A percentile compares a stretch with the other conserved stretches of the same genome.
phyloP scores from a whole-genome alignment of 148 eudicot species.

The Vaccinium myrtillus region DNA sequence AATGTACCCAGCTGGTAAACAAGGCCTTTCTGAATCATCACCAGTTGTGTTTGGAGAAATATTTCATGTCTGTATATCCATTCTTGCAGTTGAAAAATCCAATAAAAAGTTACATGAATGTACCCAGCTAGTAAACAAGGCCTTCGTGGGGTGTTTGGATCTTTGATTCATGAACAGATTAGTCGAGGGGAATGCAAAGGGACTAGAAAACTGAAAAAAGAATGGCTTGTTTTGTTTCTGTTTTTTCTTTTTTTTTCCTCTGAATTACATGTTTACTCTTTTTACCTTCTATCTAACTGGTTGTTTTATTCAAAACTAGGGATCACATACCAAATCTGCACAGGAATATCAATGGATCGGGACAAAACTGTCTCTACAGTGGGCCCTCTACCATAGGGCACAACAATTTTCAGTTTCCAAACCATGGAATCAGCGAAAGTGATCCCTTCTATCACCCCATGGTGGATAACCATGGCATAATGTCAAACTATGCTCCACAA shows the following conservation, averaged over 20 bases:
- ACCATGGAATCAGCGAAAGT: not conserved
- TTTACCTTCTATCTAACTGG: not conserved
- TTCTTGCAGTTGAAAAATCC: too few species aligned
- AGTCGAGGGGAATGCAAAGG: not conserved
- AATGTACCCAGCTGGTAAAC: not conserved
- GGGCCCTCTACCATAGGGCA: not conserved
- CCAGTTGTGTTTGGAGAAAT: not conserved
- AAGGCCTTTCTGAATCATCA: not conserved
- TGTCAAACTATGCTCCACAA: not conserved
- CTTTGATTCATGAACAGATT: not conserved
- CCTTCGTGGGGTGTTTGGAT: not conserved
- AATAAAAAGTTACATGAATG: not conserved
- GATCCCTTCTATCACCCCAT: not conserved
- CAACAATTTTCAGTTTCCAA: not conserved
- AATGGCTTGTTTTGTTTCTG: too few species aligned
- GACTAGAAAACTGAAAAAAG: not conserved
- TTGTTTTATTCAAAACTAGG: not conserved
- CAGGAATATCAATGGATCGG: not conserved
- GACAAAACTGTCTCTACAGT: not conserved
- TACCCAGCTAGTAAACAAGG: not conserved
- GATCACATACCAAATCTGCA: not conserved
- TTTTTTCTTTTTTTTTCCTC: not conserved
- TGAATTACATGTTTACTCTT: not conserved
- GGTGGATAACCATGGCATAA: not conserved
- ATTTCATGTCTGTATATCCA: not conserved